Percentiles rank a stretch among this genome's conserved stretches.
Evolutionary conservation across 164 flowering plant species (phyloP).

Genomic region (Magnolia changhungtana): DNA sequence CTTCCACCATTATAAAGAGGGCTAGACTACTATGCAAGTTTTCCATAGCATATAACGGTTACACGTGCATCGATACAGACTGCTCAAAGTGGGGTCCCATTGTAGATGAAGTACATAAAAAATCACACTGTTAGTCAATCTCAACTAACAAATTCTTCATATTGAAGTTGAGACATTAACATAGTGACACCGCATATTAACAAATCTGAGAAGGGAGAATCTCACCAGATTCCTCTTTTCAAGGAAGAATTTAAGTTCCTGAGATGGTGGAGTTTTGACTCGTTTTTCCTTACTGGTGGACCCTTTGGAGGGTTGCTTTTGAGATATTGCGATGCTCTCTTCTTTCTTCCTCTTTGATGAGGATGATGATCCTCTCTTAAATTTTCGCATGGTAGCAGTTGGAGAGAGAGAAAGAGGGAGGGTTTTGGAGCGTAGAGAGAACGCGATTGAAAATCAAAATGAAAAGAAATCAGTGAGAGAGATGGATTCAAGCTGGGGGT

Average conservation of each 20-base stretch:
- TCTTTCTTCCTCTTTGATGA: not conserved
- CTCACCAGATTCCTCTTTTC: conserved; percentile 76
- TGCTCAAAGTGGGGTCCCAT: too few relatives aligned
- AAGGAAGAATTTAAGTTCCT: conserved; percentile 48
- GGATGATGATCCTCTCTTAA: not conserved
- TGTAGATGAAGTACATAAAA: too few relatives aligned
- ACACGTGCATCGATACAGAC: too few relatives aligned
- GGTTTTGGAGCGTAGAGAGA: not conserved
- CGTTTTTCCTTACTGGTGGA: conserved; percentile 38
- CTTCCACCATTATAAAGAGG: too few relatives aligned
- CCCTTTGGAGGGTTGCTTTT: conserved; percentile 8
- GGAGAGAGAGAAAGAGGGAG: not conserved
- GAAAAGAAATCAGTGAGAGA: too few relatives aligned
- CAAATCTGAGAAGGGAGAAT: not conserved
- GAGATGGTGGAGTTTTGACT: conserved; percentile 32
- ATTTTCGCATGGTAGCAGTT: not conserved
- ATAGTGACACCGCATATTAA: not conserved
- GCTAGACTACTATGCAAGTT: too few relatives aligned
- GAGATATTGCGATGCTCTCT: not conserved
- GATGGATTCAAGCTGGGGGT: too few relatives aligned
- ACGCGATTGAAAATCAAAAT: not conserved
- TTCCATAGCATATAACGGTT: too few relatives aligned
- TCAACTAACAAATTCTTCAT: too few relatives aligned
- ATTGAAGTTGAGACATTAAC: too few relatives aligned
- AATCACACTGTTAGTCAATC: too few relatives aligned